Base-by-base conservation (phyloP, 805 yeast species). In the Ogataea populi-albae region DNA sequence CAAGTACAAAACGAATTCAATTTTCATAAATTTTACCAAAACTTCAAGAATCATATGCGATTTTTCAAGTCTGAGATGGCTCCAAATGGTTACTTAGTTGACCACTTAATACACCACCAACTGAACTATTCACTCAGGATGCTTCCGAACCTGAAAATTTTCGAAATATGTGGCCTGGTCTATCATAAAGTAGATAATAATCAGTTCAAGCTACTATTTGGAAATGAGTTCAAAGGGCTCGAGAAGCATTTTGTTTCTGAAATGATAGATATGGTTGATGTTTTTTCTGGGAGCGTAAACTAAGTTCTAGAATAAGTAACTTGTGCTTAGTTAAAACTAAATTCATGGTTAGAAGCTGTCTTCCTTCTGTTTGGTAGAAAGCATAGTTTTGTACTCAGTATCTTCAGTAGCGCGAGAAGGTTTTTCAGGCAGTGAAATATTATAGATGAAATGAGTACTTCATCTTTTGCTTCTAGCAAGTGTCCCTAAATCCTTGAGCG, bases 91-190 rank as follows among this genome's bases (percentile, higher is more conserved):
- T 56, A 43, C 39, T 32, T 57, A 20, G 54, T 57, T 34, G 63
- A 59, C 34, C 64, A 59, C 40, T 34, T 59, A 15, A 45, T 55
- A 4, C 33, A 37, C 16, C 14, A 26, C 5, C 62, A 59, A 37
- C 33, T 59, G 11, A 49, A 54, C 26, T 31, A 44, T 15, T 52
- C 57, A 1, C 30, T 56, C 6, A 16, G 31, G 2, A 18, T 32
- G 15, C 22, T 57, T 6, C 50, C 54, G 6, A 32, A 40, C 5
- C 40, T 59, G 35, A 42, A 47, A 35, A 32, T 49, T 2, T 52
- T 59, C 34, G 64, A 59, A 32, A 40, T 59, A 6, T 59, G 64
- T 31, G 64, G 63, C 1, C 34, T 59, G 15, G 48, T 53, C 3
- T 59, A 59, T 29, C 51, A 47, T 23, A 30, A 45, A 12, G 17